These are phyloP conservation scores for Myxozyma sirexii DNA, from an alignment of 805 yeast species.

Conservation along the genomic window DNA sequence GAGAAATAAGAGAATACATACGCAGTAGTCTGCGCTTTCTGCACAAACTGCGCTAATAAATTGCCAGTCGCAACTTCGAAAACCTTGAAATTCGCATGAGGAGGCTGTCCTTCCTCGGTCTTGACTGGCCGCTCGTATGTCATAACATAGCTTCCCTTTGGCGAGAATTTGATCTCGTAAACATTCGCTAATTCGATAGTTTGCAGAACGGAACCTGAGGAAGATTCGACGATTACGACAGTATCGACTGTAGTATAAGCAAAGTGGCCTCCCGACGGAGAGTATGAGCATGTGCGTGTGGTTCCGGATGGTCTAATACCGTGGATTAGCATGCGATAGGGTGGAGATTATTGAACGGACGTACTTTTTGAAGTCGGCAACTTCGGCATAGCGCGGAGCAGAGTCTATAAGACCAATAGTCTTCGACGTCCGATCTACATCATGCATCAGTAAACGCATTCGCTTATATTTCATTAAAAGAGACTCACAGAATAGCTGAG, in stretches of 20 bases:
- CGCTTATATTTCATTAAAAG: not conserved
- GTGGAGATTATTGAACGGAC: not conserved
- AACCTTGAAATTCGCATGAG: slow-evolving; percentile 76
- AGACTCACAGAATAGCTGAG: slow-evolving; percentile 2
- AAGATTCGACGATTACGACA: slow-evolving; percentile 62
- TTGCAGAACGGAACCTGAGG: slow-evolving; percentile 51
- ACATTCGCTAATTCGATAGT: slow-evolving; percentile 64
- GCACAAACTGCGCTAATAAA: slow-evolving; percentile 64
- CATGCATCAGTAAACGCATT: not conserved
- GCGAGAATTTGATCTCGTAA: slow-evolving; percentile 85
- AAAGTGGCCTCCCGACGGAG: slow-evolving; percentile 67
- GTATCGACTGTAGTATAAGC: slow-evolving; percentile 70
- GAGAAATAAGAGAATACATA: not conserved
- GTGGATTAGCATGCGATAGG: not conserved
- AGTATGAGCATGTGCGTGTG: slow-evolving; percentile 63
- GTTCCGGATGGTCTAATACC: slow-evolving; percentile 25
- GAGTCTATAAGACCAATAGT: slow-evolving; percentile 56
- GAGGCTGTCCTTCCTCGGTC: slow-evolving; percentile 61
- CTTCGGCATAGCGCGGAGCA: slow-evolving; percentile 46
- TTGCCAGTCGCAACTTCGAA: slow-evolving; percentile 59
- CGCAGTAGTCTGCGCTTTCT: slow-evolving; percentile 70
- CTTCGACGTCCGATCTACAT: slow-evolving; percentile 59
- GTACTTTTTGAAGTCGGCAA: slow-evolving; percentile 43
- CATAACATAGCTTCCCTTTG: slow-evolving; percentile 76
- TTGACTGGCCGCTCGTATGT: slow-evolving; percentile 89